Evolutionary conservation across 148 eudicot species (phyloP), one percentile per base, ranked within the genome.

Genomic region (Cornus florida): DNA sequence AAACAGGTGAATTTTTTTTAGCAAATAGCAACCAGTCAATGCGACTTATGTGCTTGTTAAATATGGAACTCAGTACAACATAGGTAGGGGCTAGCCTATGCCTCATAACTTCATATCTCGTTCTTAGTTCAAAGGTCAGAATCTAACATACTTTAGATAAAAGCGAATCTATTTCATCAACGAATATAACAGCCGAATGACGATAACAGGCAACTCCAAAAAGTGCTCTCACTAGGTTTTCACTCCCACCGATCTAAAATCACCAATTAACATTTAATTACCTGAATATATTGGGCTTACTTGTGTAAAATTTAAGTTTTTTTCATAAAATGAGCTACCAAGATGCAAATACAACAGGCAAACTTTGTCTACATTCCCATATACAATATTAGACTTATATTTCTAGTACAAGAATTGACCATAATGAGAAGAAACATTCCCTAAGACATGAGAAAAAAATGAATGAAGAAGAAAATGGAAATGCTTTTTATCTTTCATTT

Each of bases 191-290:
- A 28, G 28, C 28, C 28, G 28, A 1, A 28, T 28, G 28, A 28
- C 28, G 28, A 28, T 1, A 28, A 28, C 28, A 28, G 28, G 28
- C 28, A 28, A 28, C 28, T 28, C 98, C 99, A 89, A 96, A 96
- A 86, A 96, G 97, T 75, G 99, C 99, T 75, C 99, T 88, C 77
- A 96, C 99, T 83, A 96, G 91, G 91, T 96, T 96, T 82, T 96
- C 99, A 79, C 99, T 98, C 84, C 94, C 99, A 12, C 99, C 99
- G 74, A 96, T 92, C 99, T 96, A 84, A 81, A 86, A 64, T 22
- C 67, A 82, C 57, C 46, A 78, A 77, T 68, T 32, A 35, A 68
- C 67, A 80, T 67, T 32, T 59, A 59, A 35, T 69, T 10, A 64
- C 10, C 59, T 35, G 38, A 65, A 57, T 41, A 71, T 8, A 31